A percentile compares a stretch with the other conserved stretches of the same genome.
Evolutionary conservation across 179 eudicot species (phyloP).

Genomic region (Beta corolliflora): DNA sequence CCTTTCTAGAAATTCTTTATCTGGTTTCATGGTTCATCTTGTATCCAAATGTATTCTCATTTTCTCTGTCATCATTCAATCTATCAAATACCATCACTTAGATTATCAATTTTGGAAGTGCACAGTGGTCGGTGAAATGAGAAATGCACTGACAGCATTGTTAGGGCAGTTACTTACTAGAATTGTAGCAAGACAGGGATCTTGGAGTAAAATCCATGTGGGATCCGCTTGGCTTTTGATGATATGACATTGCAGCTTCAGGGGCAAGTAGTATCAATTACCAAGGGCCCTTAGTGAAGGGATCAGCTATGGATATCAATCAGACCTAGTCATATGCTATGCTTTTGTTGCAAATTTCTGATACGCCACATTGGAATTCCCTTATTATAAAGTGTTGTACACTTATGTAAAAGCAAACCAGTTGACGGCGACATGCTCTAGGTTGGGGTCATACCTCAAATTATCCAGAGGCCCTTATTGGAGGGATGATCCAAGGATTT

Average conservation of each 20-base stretch:
- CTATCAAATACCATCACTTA: neutral
- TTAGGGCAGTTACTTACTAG: neutral
- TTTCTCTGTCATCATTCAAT: neutral
- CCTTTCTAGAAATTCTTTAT: neutral
- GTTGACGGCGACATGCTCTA: neutral
- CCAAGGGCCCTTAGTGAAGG: neutral
- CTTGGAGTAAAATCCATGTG: neutral
- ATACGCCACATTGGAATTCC: neutral
- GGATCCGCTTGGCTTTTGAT: neutral
- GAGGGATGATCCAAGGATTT: neutral
- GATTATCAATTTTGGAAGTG: neutral
- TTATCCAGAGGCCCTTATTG: neutral
- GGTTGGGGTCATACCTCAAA: neutral
- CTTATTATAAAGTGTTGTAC: neutral
- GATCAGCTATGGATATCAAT: neutral
- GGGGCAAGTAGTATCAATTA: neutral
- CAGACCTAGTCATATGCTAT: neutral
- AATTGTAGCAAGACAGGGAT: neutral
- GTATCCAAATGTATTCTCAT: neutral
- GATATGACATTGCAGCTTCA: neutral
- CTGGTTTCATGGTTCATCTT: neutral
- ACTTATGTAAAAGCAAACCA: neutral
- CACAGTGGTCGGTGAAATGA: neutral
- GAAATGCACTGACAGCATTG: neutral
- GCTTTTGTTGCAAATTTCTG: neutral